Percentiles rank a stretch among this genome's conserved stretches.
phyloP scores from a whole-genome alignment of 768 basidiomycete genomes.

The Rhodocollybia butyracea region DNA sequence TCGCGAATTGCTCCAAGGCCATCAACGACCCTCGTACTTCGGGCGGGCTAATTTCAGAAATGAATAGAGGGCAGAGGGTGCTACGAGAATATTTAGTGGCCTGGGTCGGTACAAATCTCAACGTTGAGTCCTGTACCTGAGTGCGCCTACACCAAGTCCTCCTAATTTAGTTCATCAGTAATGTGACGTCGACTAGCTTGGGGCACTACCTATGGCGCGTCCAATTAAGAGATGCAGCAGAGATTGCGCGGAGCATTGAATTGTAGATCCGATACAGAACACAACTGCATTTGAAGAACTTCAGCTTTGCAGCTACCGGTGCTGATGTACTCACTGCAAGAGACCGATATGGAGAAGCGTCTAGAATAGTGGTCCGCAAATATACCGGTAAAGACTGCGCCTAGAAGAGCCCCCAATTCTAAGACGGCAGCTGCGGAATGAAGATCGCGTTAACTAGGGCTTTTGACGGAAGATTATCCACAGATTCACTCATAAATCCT shows the following conservation, averaged over 20 bases:
- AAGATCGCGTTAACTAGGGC: background rate
- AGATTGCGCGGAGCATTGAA: slow-evolving; percentile 61
- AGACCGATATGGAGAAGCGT: slow-evolving; percentile 60
- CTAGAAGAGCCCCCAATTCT: slow-evolving; percentile 78
- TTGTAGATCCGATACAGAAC: slow-evolving; percentile 68
- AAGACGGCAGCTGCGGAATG: slow-evolving; percentile 60
- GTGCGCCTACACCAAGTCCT: slow-evolving; percentile 78
- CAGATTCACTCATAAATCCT: slow-evolving; percentile 68
- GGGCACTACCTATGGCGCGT: slow-evolving; percentile 69
- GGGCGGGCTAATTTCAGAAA: slow-evolving; percentile 82
- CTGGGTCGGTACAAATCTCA: too few species aligned
- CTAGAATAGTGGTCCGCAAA: slow-evolving; percentile 68
- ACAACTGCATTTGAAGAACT: slow-evolving; percentile 37
- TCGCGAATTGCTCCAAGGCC: slow-evolving; percentile 77
- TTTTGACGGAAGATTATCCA: background rate
- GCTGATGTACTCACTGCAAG: slow-evolving; percentile 52
- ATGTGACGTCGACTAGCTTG: too few species aligned
- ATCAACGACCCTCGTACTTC: slow-evolving; percentile 77
- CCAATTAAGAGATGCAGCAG: slow-evolving; percentile 62
- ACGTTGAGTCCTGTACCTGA: slow-evolving; percentile 48
- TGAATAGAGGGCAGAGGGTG: slow-evolving; percentile 79
- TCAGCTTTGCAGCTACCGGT: background rate
- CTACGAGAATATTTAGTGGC: slow-evolving; percentile 27
- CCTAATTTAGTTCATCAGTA: too few species aligned
- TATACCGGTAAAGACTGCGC: slow-evolving; percentile 64